Conservation (phyloP, 768 basidiomycete species). For the Tephrocybe sp. region DNA sequence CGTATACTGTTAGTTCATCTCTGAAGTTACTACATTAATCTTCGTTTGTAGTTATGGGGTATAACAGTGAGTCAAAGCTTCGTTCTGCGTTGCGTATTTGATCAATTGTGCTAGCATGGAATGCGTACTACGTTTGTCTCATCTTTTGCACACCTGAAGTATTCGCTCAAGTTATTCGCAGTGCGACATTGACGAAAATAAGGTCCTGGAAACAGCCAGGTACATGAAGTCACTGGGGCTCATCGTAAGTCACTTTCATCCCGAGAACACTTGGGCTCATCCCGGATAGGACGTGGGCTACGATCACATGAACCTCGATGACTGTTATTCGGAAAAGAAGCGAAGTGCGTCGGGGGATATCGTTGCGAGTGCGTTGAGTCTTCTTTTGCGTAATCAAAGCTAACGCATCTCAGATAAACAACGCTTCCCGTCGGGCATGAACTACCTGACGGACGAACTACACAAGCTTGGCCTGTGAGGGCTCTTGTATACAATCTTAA, state of each 20-base stretch:
- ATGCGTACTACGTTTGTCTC: slow-evolving; percentile 58
- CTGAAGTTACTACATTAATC: background rate
- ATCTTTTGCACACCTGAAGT: background rate
- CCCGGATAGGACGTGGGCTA: slow-evolving; percentile 55
- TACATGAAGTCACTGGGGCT: slow-evolving; percentile 51
- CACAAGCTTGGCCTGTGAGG: slow-evolving; percentile 58
- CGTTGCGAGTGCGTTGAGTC: slow-evolving; percentile 42
- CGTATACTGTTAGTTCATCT: background rate
- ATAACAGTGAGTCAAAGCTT: slow-evolving; percentile 51
- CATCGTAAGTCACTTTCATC: slow-evolving; percentile 28
- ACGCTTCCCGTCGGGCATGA: slow-evolving; percentile 60
- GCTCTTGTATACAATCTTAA: background rate
- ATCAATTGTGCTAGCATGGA: slow-evolving; percentile 51
- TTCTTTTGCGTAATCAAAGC: background rate
- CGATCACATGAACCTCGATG: slow-evolving; percentile 61
- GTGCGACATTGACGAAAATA: slow-evolving; percentile 61
- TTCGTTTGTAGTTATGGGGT: slow-evolving; percentile 52
- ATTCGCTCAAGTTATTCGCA: slow-evolving; percentile 18
- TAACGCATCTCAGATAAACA: slow-evolving; percentile 14
- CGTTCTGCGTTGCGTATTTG: background rate
- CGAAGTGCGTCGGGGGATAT: slow-evolving; percentile 52
- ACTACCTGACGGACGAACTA: slow-evolving; percentile 51
- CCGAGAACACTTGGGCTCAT: too few relatives aligned
- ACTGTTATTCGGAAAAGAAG: slow-evolving; percentile 63
- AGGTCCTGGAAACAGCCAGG: slow-evolving; percentile 50